phyloP scores from a whole-genome alignment of 208 protist genomes.

The Baffinella frigidus region DNA sequence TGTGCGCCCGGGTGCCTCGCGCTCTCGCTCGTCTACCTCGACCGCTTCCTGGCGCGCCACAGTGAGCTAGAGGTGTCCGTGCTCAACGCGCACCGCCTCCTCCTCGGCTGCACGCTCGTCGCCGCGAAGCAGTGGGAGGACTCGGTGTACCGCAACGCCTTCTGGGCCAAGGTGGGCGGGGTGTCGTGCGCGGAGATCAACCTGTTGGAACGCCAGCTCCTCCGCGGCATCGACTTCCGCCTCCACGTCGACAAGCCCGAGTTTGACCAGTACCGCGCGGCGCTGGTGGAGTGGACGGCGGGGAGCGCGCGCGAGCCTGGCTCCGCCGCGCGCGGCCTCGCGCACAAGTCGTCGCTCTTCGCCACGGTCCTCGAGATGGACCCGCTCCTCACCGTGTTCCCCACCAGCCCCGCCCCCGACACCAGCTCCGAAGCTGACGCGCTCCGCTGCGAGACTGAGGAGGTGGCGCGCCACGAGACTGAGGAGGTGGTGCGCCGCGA shows the following conservation, averaged over 20 bases:
- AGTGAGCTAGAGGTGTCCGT: background rate
- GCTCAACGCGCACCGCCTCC: conserved; percentile 15
- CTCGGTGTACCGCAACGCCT: background rate
- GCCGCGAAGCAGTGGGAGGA: conserved; percentile 13
- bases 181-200: background rate
- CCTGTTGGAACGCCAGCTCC: background rate
- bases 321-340: too few species aligned
- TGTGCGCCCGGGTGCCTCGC: background rate
- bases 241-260: conserved; percentile 67
- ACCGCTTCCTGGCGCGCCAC: background rate
- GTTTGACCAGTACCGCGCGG: background rate
- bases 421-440: too few species aligned
- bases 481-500: too few species aligned
- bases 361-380: too few species aligned
- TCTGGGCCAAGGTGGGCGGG: conserved; percentile 38
- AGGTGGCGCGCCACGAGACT: too few species aligned
- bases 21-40: background rate
- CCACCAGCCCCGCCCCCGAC: too few species aligned
- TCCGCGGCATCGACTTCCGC: conserved; percentile 80
- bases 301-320: too few species aligned
- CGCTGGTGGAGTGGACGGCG: background rate
- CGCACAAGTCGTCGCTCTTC: too few species aligned
- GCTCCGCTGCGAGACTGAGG: too few species aligned
- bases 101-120: background rate
- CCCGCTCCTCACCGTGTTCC: too few species aligned